A percentile compares a stretch with the other conserved stretches of the same genome.
Evolutionary conservation across 306 rosid species (phyloP).

Genomic region (Trifolium fragiferum): DNA sequence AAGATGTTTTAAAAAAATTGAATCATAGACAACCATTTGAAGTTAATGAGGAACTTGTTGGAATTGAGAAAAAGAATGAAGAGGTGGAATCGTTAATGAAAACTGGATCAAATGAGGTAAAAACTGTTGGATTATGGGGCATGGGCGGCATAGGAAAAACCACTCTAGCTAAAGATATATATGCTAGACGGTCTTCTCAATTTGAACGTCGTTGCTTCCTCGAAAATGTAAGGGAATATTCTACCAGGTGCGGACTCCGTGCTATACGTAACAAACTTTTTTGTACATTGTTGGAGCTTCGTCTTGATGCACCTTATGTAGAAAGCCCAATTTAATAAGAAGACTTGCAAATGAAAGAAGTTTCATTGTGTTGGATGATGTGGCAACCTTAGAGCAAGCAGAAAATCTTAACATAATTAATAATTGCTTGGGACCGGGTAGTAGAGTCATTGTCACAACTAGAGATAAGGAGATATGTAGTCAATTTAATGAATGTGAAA

Average conservation of each 20-base stretch:
- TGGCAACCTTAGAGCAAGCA: conserved; percentile 21
- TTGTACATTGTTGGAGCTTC: neutral
- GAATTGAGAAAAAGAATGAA: neutral
- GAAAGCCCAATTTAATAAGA: neutral
- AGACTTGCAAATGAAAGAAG: conserved; percentile 9
- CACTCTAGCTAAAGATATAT: conserved; percentile 4
- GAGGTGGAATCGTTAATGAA: neutral
- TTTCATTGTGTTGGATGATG: conserved; percentile 45
- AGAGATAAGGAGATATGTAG: too few relatives aligned
- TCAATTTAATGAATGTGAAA: too few relatives aligned
- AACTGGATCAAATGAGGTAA: neutral
- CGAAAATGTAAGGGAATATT: conserved; percentile 1
- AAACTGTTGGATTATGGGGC: conserved; percentile 41
- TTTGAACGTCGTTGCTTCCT: conserved; percentile 38
- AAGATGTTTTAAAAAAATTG: conserved; percentile 7
- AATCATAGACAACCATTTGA: neutral
- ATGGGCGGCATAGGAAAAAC: conserved; percentile 34
- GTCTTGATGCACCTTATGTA: neutral
- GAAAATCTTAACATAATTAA: neutral
- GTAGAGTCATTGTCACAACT: too few relatives aligned
- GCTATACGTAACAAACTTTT: neutral
- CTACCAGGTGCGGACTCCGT: neutral
- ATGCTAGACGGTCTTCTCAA: neutral
- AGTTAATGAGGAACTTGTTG: neutral
- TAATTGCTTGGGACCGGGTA: too few relatives aligned